Conservation (phyloP, 2,329 filamentous ascomycete species). For the Trichoderma semiorbis region DNA sequence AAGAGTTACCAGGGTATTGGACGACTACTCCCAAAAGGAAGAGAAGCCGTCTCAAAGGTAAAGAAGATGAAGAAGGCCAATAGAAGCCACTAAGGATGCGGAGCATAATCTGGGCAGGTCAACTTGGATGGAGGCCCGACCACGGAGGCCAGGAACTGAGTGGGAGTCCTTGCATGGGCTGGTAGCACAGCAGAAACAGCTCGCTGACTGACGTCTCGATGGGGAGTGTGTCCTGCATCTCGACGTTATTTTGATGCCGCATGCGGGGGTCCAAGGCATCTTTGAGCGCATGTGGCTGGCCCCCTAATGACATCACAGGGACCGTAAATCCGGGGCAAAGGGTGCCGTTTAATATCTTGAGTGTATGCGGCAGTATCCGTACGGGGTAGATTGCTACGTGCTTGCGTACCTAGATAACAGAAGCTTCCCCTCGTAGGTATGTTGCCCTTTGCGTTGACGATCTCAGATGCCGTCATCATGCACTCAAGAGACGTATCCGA, state of each 20-base stretch:
- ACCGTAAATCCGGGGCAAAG: conserved; percentile 11
- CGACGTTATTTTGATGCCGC: not conserved
- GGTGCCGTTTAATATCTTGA: not conserved
- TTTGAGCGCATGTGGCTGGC: not conserved
- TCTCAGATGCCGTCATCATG: not conserved
- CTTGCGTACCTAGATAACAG: not conserved
- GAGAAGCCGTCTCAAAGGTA: not conserved
- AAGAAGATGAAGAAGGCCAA: not conserved
- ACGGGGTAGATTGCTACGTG: not conserved
- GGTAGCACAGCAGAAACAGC: not conserved
- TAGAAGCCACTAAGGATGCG: not conserved
- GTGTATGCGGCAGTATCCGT: not conserved
- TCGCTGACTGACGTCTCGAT: not conserved
- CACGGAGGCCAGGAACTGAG: not conserved
- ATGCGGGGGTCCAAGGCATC: conserved; percentile 4
- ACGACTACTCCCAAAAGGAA: not conserved
- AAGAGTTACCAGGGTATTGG: not conserved
- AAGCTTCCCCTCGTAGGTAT: not conserved
- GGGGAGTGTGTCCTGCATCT: conserved; percentile 3
- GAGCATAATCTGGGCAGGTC: not conserved
- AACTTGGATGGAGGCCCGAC: not conserved
- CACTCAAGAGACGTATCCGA: not conserved
- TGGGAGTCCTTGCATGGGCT: not conserved
- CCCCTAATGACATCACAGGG: conserved; percentile 16
- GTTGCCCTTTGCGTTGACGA: not conserved